phyloP scores from a whole-genome alignment of 2,329 filamentous ascomycete species.

The Fusarium subtropicale region DNA sequence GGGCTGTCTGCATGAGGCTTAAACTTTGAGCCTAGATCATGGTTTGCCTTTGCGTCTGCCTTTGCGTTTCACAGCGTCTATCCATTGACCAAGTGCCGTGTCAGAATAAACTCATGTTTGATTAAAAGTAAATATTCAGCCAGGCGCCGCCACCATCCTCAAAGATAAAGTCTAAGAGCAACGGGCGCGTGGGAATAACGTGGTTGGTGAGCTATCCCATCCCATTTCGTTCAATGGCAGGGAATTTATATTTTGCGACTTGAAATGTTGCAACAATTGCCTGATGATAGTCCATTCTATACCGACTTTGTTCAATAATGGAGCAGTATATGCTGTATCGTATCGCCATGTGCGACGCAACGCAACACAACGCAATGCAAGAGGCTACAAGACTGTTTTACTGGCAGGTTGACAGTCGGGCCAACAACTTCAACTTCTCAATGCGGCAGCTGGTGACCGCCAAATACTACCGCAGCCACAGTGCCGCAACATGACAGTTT shows the following conservation, averaged over 20 bases:
- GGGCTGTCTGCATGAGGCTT: constrained; percentile 26
- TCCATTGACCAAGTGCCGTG: constrained; percentile 15
- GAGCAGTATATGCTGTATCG: constrained; percentile 7
- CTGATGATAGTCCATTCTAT: constrained; percentile 22
- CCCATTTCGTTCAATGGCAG: not conserved
- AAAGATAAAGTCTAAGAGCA: not conserved
- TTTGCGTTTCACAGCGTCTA: constrained; percentile 11
- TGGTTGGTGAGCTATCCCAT: constrained; percentile 1
- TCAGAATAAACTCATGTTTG: constrained; percentile 10
- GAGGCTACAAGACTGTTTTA: constrained; percentile 14
- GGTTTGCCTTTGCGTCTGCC: not conserved
- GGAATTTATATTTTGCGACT: constrained; percentile 7
- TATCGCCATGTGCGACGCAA: constrained; percentile 25
- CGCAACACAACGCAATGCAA: not conserved
- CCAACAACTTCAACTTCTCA: constrained; percentile 22
- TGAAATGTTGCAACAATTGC: constrained; percentile 14
- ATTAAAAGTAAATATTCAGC: constrained; percentile 1
- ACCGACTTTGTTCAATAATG: constrained; percentile 13
- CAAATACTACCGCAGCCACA: constrained; percentile 21
- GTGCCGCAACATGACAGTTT: constrained; percentile 16
- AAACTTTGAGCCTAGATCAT: constrained; percentile 24
- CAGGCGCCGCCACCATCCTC: constrained; percentile 13
- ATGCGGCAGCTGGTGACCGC: constrained; percentile 28
- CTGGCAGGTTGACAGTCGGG: constrained; percentile 9
- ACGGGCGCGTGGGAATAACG: constrained; percentile 24